Evolutionary conservation across 805 yeast species (phyloP).

Genomic region (Lachancea quebecensis): DNA sequence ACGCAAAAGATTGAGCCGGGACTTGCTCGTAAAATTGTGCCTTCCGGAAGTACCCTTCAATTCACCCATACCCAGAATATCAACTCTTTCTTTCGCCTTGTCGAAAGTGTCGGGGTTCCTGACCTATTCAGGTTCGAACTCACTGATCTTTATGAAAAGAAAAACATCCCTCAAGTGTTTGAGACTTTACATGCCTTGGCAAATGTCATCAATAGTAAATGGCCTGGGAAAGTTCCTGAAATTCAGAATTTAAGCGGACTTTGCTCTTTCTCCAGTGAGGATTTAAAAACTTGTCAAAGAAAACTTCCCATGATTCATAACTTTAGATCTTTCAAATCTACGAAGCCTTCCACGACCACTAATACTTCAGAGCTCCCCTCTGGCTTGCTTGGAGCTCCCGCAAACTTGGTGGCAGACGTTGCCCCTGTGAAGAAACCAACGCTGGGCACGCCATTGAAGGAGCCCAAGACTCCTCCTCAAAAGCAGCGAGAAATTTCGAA

Average conservation of each 20-base stretch:
- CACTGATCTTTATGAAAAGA: conserved; percentile 87
- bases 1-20: conserved; percentile 67
- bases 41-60: conserved; percentile 58
- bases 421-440: neutral
- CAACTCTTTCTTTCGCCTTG: conserved; percentile 66
- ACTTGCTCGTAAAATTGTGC: conserved; percentile 46
- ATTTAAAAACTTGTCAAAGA: conserved; percentile 58
- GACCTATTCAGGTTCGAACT: conserved; percentile 84
- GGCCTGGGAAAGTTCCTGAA: conserved; percentile 49
- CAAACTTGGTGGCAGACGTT: neutral
- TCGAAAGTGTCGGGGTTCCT: conserved; percentile 69
- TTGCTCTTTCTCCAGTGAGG: conserved; percentile 54
- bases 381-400: no score
- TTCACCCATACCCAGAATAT: conserved; percentile 92
- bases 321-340: conserved; percentile 49
- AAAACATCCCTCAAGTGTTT: conserved; percentile 87
- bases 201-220: conserved; percentile 53
- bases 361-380: neutral
- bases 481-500: neutral
- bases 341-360: conserved; percentile 21
- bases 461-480: neutral
- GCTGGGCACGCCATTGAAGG: neutral
- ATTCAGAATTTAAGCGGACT: conserved; percentile 59
- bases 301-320: conserved; percentile 68
- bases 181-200: conserved; percentile 88